Evolutionary conservation across 2,329 filamentous ascomycete genomes (phyloP).

Genomic region (Tolypocladium nubicola): DNA sequence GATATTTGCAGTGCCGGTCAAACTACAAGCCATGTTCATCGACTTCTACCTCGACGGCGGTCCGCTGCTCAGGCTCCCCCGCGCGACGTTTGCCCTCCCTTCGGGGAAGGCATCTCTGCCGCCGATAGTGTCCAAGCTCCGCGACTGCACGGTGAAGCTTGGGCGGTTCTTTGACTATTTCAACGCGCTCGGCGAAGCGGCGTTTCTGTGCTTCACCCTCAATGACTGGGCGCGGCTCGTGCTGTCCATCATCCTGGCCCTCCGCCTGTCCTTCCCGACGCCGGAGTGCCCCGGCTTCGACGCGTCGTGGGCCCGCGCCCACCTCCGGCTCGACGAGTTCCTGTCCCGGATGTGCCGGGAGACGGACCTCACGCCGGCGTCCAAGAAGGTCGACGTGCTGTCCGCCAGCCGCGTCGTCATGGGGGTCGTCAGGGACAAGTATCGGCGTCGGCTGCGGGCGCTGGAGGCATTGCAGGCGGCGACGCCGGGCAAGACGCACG

Average conservation of each 20-base stretch:
- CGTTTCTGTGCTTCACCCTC: slow-evolving; percentile 25
- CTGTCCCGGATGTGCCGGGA: slow-evolving; percentile 23
- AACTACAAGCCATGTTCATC: slow-evolving; percentile 21
- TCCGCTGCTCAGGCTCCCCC: slow-evolving; percentile 18
- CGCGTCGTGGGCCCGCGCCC: slow-evolving; percentile 24
- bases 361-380: slow-evolving; percentile 11
- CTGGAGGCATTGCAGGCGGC: slow-evolving; percentile 13
- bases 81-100: slow-evolving; percentile 1
- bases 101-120: slow-evolving; percentile 2
- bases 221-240: slow-evolving; percentile 35
- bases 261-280: slow-evolving; percentile 36
- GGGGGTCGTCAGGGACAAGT: slow-evolving; percentile 34
- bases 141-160: slow-evolving; percentile 13
- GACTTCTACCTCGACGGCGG: slow-evolving; percentile 29
- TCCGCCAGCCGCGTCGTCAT: slow-evolving; percentile 36
- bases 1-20: slow-evolving; percentile 12
- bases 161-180: slow-evolving; percentile 22
- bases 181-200: slow-evolving; percentile 14
- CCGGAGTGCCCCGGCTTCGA: slow-evolving; percentile 23
- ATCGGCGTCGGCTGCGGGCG: slow-evolving; percentile 26
- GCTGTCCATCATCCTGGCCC: slow-evolving; percentile 26
- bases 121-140: slow-evolving; percentile 11
- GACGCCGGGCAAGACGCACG: slow-evolving; percentile 9
- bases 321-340: slow-evolving; percentile 28
- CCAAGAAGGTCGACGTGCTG: slow-evolving; percentile 27